A percentile compares a stretch with the other conserved stretches of the same genome.
These are phyloP conservation scores for Suhomyces maxii DNA, from an alignment of 1,139 yeast species.

Conservation along the genomic window DNA sequence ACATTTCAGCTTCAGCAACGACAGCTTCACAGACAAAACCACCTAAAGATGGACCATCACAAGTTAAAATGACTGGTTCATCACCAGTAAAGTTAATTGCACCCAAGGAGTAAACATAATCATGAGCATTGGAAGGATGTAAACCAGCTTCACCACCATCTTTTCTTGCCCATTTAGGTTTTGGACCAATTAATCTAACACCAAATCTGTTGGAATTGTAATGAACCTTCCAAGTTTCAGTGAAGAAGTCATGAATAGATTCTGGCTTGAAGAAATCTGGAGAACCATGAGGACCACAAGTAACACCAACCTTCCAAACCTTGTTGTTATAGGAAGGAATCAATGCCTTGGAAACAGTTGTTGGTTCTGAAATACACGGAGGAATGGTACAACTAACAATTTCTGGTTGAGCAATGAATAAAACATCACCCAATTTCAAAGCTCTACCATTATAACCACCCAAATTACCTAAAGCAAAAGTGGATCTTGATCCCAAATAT, in stretches of 20 bases:
- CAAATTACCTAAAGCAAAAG: constrained; percentile 90
- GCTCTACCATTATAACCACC: constrained; percentile 96
- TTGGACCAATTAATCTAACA: constrained; percentile 91
- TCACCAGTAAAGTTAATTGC: constrained; percentile 98
- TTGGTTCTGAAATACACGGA: constrained; percentile 65
- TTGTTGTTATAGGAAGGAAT: constrained; percentile 57
- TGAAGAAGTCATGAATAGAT: constrained; percentile 71
- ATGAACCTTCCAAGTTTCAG: constrained; percentile 86
- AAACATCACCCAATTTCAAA: constrained; percentile 86
- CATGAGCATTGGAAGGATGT: constrained; percentile 97
- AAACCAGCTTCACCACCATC: constrained; percentile 98
- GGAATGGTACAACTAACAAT: constrained; percentile 69
- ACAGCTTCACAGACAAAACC: constrained; percentile 98
- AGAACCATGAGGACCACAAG: constrained; percentile 96
- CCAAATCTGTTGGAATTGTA: constrained; percentile 97
- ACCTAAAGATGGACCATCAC: constrained; percentile 97
- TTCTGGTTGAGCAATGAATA: constrained; percentile 79
- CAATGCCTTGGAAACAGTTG: constrained; percentile 53
- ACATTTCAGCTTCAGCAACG: constrained; percentile 92
- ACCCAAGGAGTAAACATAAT: constrained; percentile 93
- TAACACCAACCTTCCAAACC: constrained; percentile 86
- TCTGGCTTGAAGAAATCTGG: constrained; percentile 90
- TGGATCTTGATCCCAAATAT: constrained; percentile 93
- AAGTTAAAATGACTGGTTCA: constrained; percentile 93
- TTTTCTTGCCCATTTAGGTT: constrained; percentile 94